These are phyloP conservation scores for Trichoderma asperelloides DNA, from an alignment of 495 filamentous ascomycete species.

Conservation along the genomic window DNA sequence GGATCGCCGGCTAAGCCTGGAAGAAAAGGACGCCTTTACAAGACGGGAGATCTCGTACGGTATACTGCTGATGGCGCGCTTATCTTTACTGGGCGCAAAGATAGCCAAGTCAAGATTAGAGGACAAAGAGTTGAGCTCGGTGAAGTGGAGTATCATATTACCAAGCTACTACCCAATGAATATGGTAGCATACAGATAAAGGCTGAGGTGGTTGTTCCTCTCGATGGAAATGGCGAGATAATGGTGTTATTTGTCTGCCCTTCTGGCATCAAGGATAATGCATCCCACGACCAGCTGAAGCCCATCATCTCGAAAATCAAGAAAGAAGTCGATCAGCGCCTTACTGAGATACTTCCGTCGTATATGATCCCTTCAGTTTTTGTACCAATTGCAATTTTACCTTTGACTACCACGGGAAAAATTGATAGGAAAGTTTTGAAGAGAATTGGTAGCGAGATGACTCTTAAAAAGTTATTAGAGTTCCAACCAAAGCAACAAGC, in stretches of 20 bases:
- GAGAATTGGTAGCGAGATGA: neutral
- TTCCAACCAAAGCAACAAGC: no score
- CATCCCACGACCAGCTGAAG: neutral
- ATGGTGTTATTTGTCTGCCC: neutral
- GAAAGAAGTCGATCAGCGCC: neutral
- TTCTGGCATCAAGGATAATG: neutral
- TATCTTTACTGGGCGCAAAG: slow-evolving; percentile 10
- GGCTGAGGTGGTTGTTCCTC: neutral
- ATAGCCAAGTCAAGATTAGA: slow-evolving; percentile 29
- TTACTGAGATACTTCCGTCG: neutral
- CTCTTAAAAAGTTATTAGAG: neutral
- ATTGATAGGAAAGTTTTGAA: neutral
- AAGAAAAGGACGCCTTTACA: slow-evolving; percentile 20
- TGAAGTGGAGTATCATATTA: slow-evolving; percentile 25
- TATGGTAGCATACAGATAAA: slow-evolving; percentile 11
- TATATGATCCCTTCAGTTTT: neutral
- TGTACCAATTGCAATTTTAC: neutral
- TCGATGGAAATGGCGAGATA: neutral
- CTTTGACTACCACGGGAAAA: neutral
- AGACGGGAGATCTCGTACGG: slow-evolving; percentile 31
- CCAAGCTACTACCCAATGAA: slow-evolving; percentile 8
- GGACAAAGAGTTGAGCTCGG: slow-evolving; percentile 31
- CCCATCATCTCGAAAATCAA: neutral
- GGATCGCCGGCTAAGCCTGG: slow-evolving; percentile 12
- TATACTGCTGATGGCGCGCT: slow-evolving; percentile 41